Conservation (phyloP, 495 filamentous ascomycete genomes). For the Parmelia sp. region DNA sequence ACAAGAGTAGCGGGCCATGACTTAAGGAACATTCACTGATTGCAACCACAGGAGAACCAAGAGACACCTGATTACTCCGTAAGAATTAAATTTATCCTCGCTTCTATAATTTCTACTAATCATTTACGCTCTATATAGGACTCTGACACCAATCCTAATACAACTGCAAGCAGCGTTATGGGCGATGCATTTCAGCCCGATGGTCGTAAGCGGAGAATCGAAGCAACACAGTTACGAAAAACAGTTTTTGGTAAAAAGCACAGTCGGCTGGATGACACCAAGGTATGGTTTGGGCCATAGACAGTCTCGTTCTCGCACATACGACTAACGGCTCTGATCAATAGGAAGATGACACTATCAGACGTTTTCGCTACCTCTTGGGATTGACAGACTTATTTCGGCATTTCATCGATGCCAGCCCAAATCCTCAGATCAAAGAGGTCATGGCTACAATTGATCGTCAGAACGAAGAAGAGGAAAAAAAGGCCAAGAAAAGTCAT, state of each 20-base stretch:
- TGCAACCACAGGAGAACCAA: constrained; percentile 54
- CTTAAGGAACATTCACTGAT: constrained; percentile 1
- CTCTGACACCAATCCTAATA: constrained; percentile 88
- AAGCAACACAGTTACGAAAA: constrained; percentile 79
- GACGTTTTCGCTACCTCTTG: constrained; percentile 90
- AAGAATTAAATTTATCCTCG: constrained; percentile 14
- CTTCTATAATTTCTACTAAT: not conserved
- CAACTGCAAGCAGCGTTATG: constrained; percentile 78
- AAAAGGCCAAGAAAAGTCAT: constrained; percentile 61
- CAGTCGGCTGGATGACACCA: constrained; percentile 77
- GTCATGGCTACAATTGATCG: constrained; percentile 90
- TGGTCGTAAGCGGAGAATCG: constrained; percentile 76
- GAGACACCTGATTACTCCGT: constrained; percentile 79
- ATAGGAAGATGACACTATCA: constrained; percentile 91
- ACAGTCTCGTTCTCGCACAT: not conserved
- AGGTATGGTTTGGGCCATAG: constrained; percentile 50
- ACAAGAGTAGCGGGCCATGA: not conserved
- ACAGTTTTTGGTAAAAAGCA: constrained; percentile 94
- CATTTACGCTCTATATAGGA: constrained; percentile 43
- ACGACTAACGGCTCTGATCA: constrained; percentile 25
- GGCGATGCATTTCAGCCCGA: constrained; percentile 61
- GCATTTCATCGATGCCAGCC: constrained; percentile 98
- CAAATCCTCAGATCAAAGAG: constrained; percentile 82
- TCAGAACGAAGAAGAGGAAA: constrained; percentile 71
- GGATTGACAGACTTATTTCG: constrained; percentile 96